phyloP scores from a whole-genome alignment of 2,329 filamentous ascomycete genomes.

The Nigrospora sphaerica region DNA sequence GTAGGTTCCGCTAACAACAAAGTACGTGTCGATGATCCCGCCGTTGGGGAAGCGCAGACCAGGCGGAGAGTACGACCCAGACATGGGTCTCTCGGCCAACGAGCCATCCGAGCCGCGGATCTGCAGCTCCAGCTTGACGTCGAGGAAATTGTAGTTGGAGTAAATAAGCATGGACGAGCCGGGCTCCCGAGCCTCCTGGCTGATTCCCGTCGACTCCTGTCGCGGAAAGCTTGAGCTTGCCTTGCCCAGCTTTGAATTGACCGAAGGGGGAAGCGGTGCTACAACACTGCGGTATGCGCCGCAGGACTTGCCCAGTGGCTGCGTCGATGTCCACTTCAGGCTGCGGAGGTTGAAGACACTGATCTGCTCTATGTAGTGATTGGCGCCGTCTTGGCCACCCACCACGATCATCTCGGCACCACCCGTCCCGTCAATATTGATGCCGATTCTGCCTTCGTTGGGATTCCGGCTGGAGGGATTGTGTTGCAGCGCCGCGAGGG shows the following conservation, averaged over 20 bases:
- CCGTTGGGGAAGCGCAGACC: constrained; percentile 94
- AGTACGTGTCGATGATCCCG: constrained; percentile 90
- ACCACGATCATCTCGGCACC: constrained; percentile 97
- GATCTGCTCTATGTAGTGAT: constrained; percentile 98
- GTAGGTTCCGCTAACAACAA: constrained; percentile 95
- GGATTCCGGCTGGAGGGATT: constrained; percentile 77
- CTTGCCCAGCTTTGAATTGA: constrained; percentile 60
- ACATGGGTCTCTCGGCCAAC: constrained; percentile 83
- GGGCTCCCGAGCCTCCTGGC: constrained; percentile 47
- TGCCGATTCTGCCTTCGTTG: constrained; percentile 81
- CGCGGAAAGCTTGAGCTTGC: constrained; percentile 35
- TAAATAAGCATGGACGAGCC: constrained; percentile 87
- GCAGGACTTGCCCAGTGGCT: constrained; percentile 81
- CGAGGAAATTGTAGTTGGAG: constrained; percentile 97
- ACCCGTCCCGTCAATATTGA: constrained; percentile 82
- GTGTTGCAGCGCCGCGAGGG: constrained; percentile 80
- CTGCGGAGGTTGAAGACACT: constrained; percentile 96
- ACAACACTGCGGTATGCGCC: constrained; percentile 96
- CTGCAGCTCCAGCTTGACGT: constrained; percentile 93
- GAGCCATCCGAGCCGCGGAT: constrained; percentile 78
- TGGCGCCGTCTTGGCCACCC: constrained; percentile 92
- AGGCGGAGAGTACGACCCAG: constrained; percentile 77
- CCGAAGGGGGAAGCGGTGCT: constrained; percentile 65
- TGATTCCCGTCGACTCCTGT: constrained; percentile 37
- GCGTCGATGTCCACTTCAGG: constrained; percentile 90